Evolutionary conservation across 1,284 basidiomycete genomes (phyloP).

Genomic region (Anthracocystis panici-leucophaei): DNA sequence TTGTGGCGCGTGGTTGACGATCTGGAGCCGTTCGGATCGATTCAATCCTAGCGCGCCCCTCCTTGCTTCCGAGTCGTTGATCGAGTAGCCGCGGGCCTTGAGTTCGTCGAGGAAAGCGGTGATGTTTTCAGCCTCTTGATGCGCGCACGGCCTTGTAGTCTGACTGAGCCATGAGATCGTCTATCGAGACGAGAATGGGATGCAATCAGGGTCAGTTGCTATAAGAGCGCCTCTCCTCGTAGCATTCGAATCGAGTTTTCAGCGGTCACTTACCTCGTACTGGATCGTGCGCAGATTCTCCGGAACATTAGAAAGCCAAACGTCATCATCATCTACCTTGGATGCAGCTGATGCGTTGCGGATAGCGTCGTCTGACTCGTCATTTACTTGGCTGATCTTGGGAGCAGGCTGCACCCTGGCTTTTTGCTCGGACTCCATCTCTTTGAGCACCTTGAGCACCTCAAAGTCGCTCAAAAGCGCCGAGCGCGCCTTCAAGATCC

Average conservation of each 20-base stretch:
- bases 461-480: conserved; percentile 88
- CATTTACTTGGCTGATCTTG: conserved; percentile 71
- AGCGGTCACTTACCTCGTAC: conserved; percentile 77
- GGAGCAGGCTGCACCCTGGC: conserved; percentile 67
- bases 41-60: conserved; percentile 76
- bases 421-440: conserved; percentile 79
- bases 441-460: conserved; percentile 81
- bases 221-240: not conserved
- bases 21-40: conserved; percentile 89
- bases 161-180: conserved; percentile 84
- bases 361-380: conserved; percentile 5
- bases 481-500: conserved; percentile 82
- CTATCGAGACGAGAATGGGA: conserved; percentile 70
- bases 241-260: not conserved
- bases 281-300: conserved; percentile 89
- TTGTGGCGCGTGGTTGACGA: conserved; percentile 87
- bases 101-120: conserved; percentile 78
- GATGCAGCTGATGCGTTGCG: conserved; percentile 5
- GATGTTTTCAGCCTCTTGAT: conserved; percentile 79
- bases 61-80: conserved; percentile 47
- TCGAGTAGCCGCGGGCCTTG: conserved; percentile 41
- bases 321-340: conserved; percentile 40
- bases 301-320: conserved; percentile 48
- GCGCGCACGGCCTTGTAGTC: conserved; percentile 77
- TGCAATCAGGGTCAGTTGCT: not conserved